These are phyloP conservation scores for Boletales sp. DNA, from an alignment of 768 basidiomycete genomes.

Conservation along the genomic window DNA sequence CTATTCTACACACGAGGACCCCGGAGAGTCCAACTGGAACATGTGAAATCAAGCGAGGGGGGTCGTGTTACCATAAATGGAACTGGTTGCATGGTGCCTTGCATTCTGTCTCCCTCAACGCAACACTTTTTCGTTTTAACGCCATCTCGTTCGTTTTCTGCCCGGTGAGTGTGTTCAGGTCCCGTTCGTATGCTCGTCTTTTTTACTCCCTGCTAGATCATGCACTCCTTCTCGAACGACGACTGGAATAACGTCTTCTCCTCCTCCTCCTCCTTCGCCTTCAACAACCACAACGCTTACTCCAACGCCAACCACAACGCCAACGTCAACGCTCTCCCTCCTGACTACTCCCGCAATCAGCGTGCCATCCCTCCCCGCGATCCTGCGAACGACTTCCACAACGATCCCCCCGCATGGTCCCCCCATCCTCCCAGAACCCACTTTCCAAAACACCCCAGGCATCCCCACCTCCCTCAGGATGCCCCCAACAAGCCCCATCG, in stretches of 20 bases:
- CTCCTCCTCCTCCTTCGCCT: conserved; percentile 41
- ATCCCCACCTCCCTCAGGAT: too few relatives aligned
- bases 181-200: too few relatives aligned
- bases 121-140: conserved; percentile 3
- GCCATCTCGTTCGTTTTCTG: neutral
- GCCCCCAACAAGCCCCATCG: conserved; percentile 17
- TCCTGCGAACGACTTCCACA: conserved; percentile 12
- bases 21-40: conserved; percentile 6
- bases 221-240: conserved; percentile 25
- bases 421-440: conserved; percentile 8
- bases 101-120: conserved; percentile 7
- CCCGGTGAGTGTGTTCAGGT: too few relatives aligned
- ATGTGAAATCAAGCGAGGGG: conserved; percentile 25
- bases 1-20: conserved; percentile 8
- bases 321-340: conserved; percentile 16
- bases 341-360: conserved; percentile 31
- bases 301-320: too few relatives aligned
- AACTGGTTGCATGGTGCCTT: conserved; percentile 7
- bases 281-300: too few relatives aligned
- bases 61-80: conserved; percentile 11
- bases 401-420: conserved; percentile 29
- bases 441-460: conserved; percentile 7
- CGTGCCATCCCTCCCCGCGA: conserved; percentile 8
- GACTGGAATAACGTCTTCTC: conserved; percentile 58
- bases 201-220: neutral